A percentile compares a stretch with the other conserved stretches of the same genome.
Evolutionary conservation across 2,329 filamentous ascomycete genomes (phyloP).

Genomic region (Zymoseptoria passerinii): DNA sequence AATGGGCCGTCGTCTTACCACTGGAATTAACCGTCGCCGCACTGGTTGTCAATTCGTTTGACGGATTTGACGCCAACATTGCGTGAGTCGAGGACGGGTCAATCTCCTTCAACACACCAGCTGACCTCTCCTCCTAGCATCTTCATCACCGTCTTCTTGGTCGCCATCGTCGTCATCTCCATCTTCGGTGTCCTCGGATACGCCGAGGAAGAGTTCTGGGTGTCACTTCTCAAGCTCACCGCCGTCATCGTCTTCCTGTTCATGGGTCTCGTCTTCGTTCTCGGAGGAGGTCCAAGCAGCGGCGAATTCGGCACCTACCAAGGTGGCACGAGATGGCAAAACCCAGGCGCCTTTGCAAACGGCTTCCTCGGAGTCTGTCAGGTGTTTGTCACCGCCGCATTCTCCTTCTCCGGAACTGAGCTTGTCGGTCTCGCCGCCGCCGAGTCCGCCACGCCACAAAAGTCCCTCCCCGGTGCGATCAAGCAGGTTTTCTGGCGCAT

Average conservation of each 20-base stretch:
- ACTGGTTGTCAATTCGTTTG: conserved; percentile 23
- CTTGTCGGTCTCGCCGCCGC: conserved; percentile 63
- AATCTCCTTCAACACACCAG: not conserved
- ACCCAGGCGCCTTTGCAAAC: conserved; percentile 37
- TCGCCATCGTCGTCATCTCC: conserved; percentile 19
- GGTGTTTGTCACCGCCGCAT: conserved; percentile 56
- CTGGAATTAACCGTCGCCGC: conserved; percentile 21
- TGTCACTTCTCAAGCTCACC: conserved; percentile 21
- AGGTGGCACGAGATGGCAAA: conserved; percentile 45
- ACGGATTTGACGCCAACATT: conserved; percentile 12
- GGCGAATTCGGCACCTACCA: conserved; percentile 24
- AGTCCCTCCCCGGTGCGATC: conserved; percentile 75
- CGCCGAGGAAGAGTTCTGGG: conserved; percentile 25
- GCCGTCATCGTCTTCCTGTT: conserved; percentile 55
- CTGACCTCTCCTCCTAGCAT: conserved; percentile 1
- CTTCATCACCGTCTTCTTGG: conserved; percentile 20
- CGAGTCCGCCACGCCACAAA: conserved; percentile 69
- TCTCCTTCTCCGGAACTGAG: conserved; percentile 55
- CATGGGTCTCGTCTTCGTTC: conserved; percentile 50
- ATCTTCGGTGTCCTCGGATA: conserved; percentile 25
- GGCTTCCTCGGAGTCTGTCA: conserved; percentile 58
- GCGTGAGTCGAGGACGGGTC: conserved; percentile 1
- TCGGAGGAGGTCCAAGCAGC: conserved; percentile 45
- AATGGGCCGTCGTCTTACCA: conserved; percentile 22
- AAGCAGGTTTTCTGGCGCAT: conserved; percentile 97